Evolutionary conservation across 306 rosid genomes (phyloP).

Genomic region (Prosopis cineraria): DNA sequence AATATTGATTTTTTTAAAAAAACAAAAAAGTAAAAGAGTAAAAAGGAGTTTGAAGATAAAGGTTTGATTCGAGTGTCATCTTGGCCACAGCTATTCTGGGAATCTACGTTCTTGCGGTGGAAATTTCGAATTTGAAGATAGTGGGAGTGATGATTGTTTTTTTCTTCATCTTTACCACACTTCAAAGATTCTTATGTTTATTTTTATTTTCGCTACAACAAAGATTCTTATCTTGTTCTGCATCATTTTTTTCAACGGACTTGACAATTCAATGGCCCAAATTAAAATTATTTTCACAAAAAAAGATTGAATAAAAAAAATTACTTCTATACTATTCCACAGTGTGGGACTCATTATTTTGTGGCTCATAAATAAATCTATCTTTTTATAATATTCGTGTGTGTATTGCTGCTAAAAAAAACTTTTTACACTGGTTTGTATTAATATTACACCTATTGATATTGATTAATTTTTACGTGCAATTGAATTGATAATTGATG

Average conservation of each 20-base stretch:
- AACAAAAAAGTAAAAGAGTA: background rate
- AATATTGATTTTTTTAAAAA: background rate
- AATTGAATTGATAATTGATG: too few species aligned
- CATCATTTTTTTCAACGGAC: background rate
- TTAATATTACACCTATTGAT: too few species aligned
- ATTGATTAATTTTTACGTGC: too few species aligned
- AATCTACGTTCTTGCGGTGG: constrained; percentile 12
- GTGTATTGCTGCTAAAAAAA: too few species aligned
- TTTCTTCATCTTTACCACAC: background rate
- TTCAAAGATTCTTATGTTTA: background rate
- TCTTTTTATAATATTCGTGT: too few species aligned
- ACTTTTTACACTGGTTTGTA: too few species aligned
- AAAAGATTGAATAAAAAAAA: too few species aligned
- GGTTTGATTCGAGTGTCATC: background rate
- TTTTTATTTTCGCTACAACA: too few species aligned
- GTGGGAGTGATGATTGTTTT: background rate
- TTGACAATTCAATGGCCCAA: background rate
- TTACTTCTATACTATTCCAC: too few species aligned
- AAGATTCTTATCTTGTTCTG: too few species aligned
- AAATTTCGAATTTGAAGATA: background rate
- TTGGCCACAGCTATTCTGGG: background rate
- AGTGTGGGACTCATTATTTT: too few species aligned
- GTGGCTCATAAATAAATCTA: background rate
- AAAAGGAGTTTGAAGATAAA: background rate
- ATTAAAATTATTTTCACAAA: too few species aligned